Evolutionary conservation across 345 rosid species (phyloP).

Genomic region (Acer yangbiense): DNA sequence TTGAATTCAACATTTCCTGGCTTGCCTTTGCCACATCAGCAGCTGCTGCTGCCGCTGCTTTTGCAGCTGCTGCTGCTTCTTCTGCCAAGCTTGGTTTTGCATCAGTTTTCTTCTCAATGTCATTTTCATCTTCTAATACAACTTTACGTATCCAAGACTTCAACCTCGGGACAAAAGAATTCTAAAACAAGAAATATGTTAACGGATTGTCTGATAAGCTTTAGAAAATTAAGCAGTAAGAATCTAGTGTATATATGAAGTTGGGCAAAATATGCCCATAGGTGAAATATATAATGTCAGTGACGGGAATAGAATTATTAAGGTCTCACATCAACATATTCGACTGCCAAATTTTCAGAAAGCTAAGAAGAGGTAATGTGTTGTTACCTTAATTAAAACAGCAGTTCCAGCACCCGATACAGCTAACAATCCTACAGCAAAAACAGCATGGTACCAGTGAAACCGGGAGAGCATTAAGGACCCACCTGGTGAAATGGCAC

Average conservation of each 20-base stretch:
- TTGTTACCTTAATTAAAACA: conserved; percentile 69
- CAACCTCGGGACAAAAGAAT: conserved; percentile 68
- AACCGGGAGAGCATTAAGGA: conserved; percentile 37
- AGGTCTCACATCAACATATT: conserved; percentile 13
- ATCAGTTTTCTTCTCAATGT: conserved; percentile 38
- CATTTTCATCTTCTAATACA: conserved; percentile 75
- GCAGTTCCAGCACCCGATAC: conserved; percentile 90
- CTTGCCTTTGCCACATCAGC: conserved; percentile 87
- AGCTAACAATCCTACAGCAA: conserved; percentile 80
- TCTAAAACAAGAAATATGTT: conserved; percentile 55
- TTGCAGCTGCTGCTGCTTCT: conserved; percentile 93
- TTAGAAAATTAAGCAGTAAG: neutral
- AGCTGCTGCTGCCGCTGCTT: conserved; percentile 89
- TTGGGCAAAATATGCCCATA: conserved; percentile 8
- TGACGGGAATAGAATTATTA: neutral
- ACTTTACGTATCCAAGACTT: conserved; percentile 89
- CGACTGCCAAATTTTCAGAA: neutral
- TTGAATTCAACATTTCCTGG: conserved; percentile 77
- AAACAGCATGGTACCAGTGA: conserved; percentile 87
- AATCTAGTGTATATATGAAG: neutral
- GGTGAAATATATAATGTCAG: neutral
- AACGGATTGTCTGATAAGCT: conserved; percentile 9
- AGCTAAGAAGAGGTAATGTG: neutral
- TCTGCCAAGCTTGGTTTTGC: conserved; percentile 77
- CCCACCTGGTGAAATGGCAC: conserved; percentile 38